Evolutionary conservation across 2,329 filamentous ascomycete genomes (phyloP).

Genomic region (Fusarium praegraminearum): DNA sequence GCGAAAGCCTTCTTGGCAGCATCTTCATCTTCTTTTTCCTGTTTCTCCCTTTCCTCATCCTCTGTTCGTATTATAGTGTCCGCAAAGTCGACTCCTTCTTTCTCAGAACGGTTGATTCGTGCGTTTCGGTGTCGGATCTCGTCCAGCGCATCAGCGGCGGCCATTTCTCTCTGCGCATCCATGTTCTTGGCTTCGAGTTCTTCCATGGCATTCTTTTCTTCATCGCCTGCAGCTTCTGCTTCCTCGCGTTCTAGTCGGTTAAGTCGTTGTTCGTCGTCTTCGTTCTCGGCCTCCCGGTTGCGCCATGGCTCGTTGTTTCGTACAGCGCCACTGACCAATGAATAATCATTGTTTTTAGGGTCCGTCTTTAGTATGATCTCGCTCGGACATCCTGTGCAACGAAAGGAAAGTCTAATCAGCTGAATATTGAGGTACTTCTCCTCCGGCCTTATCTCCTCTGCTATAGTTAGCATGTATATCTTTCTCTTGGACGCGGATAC

Average conservation of each 20-base stretch:
- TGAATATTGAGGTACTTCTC: slow-evolving; percentile 86
- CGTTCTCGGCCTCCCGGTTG: slow-evolving; percentile 69
- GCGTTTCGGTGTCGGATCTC: slow-evolving; percentile 95
- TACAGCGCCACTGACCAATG: slow-evolving; percentile 82
- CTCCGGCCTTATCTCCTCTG: slow-evolving; percentile 62
- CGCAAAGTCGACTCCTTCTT: slow-evolving; percentile 72
- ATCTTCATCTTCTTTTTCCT: slow-evolving; percentile 87
- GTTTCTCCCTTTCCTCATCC: slow-evolving; percentile 70
- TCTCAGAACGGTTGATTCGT: slow-evolving; percentile 79
- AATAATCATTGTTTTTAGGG: slow-evolving; percentile 94
- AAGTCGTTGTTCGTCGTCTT: slow-evolving; percentile 88
- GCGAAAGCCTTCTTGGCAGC: slow-evolving; percentile 83
- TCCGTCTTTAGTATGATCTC: slow-evolving; percentile 97
- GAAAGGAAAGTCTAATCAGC: slow-evolving; percentile 36
- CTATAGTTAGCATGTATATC: slow-evolving; percentile 46
- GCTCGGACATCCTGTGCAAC: slow-evolving; percentile 85
- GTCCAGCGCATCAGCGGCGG: slow-evolving; percentile 93
- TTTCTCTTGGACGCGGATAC: too few relatives aligned
- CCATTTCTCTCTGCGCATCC: slow-evolving; percentile 96
- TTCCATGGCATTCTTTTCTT: slow-evolving; percentile 91
- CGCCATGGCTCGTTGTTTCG: slow-evolving; percentile 96
- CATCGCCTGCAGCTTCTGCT: slow-evolving; percentile 69
- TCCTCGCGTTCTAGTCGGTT: slow-evolving; percentile 86
- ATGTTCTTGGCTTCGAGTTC: slow-evolving; percentile 93
- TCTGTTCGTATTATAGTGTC: slow-evolving; percentile 65